These are phyloP conservation scores for Apiotrichum mycotoxinovorans DNA, from an alignment of 1,284 basidiomycete genomes.

Conservation along the genomic window DNA sequence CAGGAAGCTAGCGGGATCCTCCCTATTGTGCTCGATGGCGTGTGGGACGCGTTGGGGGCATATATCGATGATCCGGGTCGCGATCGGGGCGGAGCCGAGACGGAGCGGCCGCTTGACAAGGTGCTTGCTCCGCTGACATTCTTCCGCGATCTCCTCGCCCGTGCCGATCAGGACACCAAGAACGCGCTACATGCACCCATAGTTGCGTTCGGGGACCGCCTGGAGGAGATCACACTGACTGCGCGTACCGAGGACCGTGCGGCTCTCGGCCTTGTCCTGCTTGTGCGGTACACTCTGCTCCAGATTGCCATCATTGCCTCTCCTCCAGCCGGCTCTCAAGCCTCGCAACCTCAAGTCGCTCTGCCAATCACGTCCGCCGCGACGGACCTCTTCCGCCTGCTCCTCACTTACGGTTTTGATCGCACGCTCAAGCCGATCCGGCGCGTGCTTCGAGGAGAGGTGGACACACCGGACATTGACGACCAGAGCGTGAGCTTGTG, in stretches of 20 bases:
- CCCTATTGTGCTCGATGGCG: slow-evolving; percentile 29
- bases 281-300: slow-evolving; percentile 60
- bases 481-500: slow-evolving; percentile 65
- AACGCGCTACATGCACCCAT: neutral
- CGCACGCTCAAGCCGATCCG: slow-evolving; percentile 53
- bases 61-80: slow-evolving; percentile 14
- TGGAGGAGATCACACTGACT: slow-evolving; percentile 21
- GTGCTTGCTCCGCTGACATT: slow-evolving; percentile 21
- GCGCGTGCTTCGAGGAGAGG: slow-evolving; percentile 41
- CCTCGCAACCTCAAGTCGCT: too few relatives aligned
- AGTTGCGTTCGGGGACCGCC: slow-evolving; percentile 1
- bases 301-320: slow-evolving; percentile 52
- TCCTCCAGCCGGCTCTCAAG: neutral
- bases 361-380: slow-evolving; percentile 9
- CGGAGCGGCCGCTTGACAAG: neutral
- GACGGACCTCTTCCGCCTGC: slow-evolving; percentile 54
- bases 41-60: slow-evolving; percentile 12
- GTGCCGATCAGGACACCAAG: neutral
- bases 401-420: slow-evolving; percentile 59
- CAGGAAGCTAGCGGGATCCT: slow-evolving; percentile 25
- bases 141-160: slow-evolving; percentile 21
- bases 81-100: too few relatives aligned
- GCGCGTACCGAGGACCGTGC: slow-evolving; percentile 9
- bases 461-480: slow-evolving; percentile 47
- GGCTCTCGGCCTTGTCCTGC: slow-evolving; percentile 43